A percentile compares a stretch with the other conserved stretches of the same genome.
Evolutionary conservation across 495 filamentous ascomycete species (phyloP).

Genomic region (Xylaria palmicola): DNA sequence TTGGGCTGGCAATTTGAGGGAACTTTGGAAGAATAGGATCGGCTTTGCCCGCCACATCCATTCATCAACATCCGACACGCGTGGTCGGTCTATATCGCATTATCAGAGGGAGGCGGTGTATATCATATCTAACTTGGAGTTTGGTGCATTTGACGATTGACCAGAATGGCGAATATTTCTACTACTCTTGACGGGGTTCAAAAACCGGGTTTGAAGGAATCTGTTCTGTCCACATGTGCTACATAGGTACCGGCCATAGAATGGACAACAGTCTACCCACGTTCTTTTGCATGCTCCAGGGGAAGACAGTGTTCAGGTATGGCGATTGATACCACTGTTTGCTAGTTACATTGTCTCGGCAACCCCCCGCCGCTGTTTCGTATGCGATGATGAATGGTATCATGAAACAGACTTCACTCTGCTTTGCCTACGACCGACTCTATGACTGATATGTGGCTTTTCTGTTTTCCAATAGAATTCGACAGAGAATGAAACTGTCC

Average conservation of each 20-base stretch:
- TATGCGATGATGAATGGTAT: too few species aligned
- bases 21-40: neutral
- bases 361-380: too few species aligned
- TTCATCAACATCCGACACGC: neutral
- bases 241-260: neutral
- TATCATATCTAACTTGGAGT: neutral
- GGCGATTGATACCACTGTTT: too few species aligned
- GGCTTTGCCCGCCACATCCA: neutral
- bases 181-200: neutral
- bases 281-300: too few species aligned
- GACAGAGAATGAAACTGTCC: too few species aligned
- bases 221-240: slow-evolving; percentile 3
- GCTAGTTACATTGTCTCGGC: too few species aligned
- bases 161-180: neutral
- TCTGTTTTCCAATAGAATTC: too few species aligned
- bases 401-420: too few species aligned
- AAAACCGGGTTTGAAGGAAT: neutral
- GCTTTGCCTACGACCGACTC: too few species aligned
- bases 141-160: slow-evolving; percentile 1
- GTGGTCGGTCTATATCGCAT: neutral
- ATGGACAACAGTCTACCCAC: neutral
- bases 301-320: too few species aligned
- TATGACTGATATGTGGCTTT: too few species aligned
- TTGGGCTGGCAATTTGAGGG: neutral
- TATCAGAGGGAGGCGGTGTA: neutral